Percentiles rank a stretch among this genome's conserved stretches.
phyloP scores from a whole-genome alignment of 176 grass and related monocot species.

The Pontederia crassipes region DNA sequence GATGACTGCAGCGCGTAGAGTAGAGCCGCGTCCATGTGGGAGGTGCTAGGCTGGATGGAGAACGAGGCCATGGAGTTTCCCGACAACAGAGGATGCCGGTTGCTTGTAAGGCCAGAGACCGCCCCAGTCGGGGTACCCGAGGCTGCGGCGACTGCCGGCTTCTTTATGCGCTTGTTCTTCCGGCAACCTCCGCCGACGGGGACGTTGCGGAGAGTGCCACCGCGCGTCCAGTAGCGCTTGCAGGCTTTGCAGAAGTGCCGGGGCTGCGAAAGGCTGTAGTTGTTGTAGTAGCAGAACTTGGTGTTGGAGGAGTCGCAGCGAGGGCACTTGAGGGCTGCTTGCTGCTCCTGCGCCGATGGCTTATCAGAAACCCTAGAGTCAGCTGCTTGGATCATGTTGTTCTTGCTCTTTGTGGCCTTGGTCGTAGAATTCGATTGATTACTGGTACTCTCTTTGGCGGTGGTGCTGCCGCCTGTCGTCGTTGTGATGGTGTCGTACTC shows the following conservation, averaged over 20 bases:
- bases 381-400: not conserved
- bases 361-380: slow-evolving; percentile 6
- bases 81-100: not conserved
- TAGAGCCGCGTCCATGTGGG: not conserved
- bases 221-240: slow-evolving; percentile 20
- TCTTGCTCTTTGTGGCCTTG: not conserved
- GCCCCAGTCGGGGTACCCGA: no score
- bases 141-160: not conserved
- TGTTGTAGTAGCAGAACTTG: slow-evolving; percentile 26
- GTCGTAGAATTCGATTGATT: no score
- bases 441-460: not conserved
- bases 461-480: not conserved
- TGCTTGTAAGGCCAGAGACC: no score
- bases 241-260: slow-evolving; percentile 21
- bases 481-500: not conserved
- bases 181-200: slow-evolving; percentile 18
- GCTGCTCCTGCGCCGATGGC: not conserved
- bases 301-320: not conserved
- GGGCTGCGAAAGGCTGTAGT: slow-evolving; percentile 22
- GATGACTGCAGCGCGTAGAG: not conserved
- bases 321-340: slow-evolving; percentile 4
- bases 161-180: slow-evolving; percentile 12
- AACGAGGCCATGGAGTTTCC: not conserved
- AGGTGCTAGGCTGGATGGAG: not conserved
- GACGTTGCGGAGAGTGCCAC: slow-evolving; percentile 21